These are phyloP conservation scores for Penicillium arizonense DNA, from an alignment of 495 filamentous ascomycete species.

Conservation along the genomic window DNA sequence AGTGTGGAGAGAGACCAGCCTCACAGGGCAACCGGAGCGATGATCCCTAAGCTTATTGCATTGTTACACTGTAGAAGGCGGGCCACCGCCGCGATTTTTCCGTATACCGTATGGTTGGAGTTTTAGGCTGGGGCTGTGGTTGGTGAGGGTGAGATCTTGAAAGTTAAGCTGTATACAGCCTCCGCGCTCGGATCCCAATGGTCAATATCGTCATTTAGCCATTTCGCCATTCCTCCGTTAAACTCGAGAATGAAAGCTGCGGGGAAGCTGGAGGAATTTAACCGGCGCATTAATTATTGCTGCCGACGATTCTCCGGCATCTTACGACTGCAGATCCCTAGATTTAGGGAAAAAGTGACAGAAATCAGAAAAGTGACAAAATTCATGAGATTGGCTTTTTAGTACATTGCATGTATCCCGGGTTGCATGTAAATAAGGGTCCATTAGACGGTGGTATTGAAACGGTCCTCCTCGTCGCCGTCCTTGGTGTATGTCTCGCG, in stretches of 20 bases:
- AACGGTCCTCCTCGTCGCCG: conserved; percentile 42
- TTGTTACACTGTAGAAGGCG: background rate
- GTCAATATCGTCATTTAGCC: background rate
- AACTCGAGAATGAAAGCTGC: background rate
- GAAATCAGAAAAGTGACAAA: conserved; percentile 2
- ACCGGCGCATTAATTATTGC: conserved; percentile 4
- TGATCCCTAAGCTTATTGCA: conserved; percentile 14
- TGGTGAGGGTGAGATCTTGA: background rate
- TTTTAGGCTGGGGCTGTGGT: background rate
- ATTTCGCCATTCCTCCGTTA: too few relatives aligned
- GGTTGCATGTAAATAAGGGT: background rate
- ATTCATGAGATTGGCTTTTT: conserved; percentile 17
- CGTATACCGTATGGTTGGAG: conserved; percentile 21
- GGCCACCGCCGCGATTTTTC: conserved; percentile 30
- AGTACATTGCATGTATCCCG: conserved; percentile 8
- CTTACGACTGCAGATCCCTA: conserved; percentile 12
- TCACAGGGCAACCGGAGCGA: conserved; percentile 15
- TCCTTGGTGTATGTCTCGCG: conserved; percentile 42
- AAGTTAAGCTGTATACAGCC: too few relatives aligned
- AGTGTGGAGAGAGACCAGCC: background rate
- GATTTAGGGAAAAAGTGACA: background rate
- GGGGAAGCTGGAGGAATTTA: conserved; percentile 22
- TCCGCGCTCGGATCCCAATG: too few relatives aligned
- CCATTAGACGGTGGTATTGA: conserved; percentile 43
- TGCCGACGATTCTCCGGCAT: conserved; percentile 21